Conservation (phyloP, 139 green algal genomes). For the Chlorella sp. region DNA sequence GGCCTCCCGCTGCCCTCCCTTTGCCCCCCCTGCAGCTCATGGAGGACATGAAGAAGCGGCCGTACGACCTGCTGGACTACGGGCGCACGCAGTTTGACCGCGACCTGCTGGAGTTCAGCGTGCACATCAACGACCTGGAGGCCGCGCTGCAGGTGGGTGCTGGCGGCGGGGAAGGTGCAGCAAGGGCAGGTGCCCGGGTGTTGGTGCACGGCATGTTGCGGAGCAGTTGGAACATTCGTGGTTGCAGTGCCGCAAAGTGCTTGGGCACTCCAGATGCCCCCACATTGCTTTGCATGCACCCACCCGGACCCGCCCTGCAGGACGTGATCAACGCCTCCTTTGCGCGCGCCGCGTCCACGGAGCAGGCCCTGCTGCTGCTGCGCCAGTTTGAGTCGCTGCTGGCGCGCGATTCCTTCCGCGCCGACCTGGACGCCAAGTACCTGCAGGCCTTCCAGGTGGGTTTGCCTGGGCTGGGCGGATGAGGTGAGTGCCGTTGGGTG, state of each 20-base stretch:
- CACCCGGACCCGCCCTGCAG: slow-evolving; percentile 59
- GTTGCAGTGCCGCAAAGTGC: too few species aligned
- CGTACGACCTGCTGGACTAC: slow-evolving; percentile 93
- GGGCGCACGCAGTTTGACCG: slow-evolving; percentile 88
- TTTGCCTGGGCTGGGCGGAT: slow-evolving; percentile 57
- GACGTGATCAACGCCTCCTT: slow-evolving; percentile 90
- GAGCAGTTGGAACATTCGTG: too few species aligned
- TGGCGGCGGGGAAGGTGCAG: not conserved
- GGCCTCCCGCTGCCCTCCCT: not conserved
- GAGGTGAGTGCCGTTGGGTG: too few species aligned
- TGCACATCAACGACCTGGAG: slow-evolving; percentile 96
- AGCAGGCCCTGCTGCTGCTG: slow-evolving; percentile 90
- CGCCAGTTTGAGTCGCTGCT: slow-evolving; percentile 90
- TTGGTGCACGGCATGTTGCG: too few species aligned
- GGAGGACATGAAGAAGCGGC: slow-evolving; percentile 89
- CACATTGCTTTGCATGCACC: not conserved
- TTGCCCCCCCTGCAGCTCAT: slow-evolving; percentile 38
- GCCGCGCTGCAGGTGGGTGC: slow-evolving; percentile 70
- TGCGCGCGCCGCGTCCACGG: slow-evolving; percentile 87
- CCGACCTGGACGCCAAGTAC: slow-evolving; percentile 85
- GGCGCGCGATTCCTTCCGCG: slow-evolving; percentile 78
- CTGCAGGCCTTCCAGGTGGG: slow-evolving; percentile 82
- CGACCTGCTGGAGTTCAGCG: slow-evolving; percentile 95
- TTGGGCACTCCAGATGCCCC: not conserved
- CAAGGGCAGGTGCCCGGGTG: too few species aligned